Base-by-base conservation (phyloP, 768 basidiomycete species). In the Sporobolomyces phaffii region DNA sequence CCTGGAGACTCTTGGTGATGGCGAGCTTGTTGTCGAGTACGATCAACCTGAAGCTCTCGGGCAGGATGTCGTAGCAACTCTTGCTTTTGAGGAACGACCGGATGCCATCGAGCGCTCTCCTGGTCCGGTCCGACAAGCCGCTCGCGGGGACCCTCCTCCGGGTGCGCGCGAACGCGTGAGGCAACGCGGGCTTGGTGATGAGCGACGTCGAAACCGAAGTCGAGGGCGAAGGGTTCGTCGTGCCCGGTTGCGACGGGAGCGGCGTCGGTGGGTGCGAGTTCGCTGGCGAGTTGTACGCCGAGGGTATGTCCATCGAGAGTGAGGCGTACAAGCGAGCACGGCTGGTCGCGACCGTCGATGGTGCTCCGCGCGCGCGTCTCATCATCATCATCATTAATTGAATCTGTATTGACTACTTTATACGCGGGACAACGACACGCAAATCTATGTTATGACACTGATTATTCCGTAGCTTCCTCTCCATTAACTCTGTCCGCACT, bases 1-100 rank as follows among this genome's bases (percentile, higher is more conserved):
- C 94, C 77, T 91, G 84, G 36, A 99, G 79, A 17, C 93, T 92
- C 77, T 93, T 91, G 80, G 93, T 94, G 59, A 98, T 93, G 75
- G 89, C 91, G 74, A 99, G 84, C 77, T 91, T 89, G 50, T 89
- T 92, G 79, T 99, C 96, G 62, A 99, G 84, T 29, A 98, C 92
- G 77, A 99, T 97, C 75, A 98, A 83, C 73, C 64, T 83, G 80
- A 93, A 99, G 78, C 86, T 89, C 80, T 98, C 90, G 29, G 96
- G 96, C 74, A 99, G 93, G 36, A 94, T 91, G 78, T 98, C 94
- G 80, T 98, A 99, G 72, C 87, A 86, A 40, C 65, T 72, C 75
- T 90, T 85, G 64, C 87, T 84, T 74, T 85, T 88, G 80, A 98
- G 86, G 79, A 91, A 90, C 57, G 79, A 79, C 57, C 94, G 83